Base-by-base conservation (phyloP, 148 eudicot genomes). In the Bassia scoparia region DNA sequence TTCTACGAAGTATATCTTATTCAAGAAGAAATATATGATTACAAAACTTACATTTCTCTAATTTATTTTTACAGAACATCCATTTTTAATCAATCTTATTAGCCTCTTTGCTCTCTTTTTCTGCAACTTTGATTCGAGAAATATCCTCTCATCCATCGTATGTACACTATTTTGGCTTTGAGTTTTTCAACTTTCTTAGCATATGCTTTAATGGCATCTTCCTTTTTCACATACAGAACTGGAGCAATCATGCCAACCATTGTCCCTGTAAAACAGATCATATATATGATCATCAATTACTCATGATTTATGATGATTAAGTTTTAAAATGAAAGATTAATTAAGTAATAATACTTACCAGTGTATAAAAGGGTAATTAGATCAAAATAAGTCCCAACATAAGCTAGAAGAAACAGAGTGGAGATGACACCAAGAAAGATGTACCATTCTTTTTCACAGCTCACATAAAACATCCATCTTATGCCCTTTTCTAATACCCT, bases 221-320 rank as follows among this genome's bases (percentile, higher is more conserved):
- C 81, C 37, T 77, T 76, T 71, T 79, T 81, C 70, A 34, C 55
- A 33, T 83, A 81, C 0, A 81, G 52, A 20, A 72, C 73, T 7
- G 85, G 81, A 58, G 80, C 76, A 30, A 56, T 27, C 76, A 74
- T 64, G 13, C 61, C 61, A 61, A 64, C 50, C 62, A 74, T 23
- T 17, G 76, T 74, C 59, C 76, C 76, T 74, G 56, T 30, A 52
- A 7, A 17, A 31, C 4, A 5, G 1, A 18, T 17, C 4, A 20
- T 6, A 17, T 52, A n/a, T n/a, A n/a, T n/a, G n/a, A n/a, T n/a
- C n/a, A n/a, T n/a, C n/a, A n/a, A n/a, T n/a, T n/a, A n/a, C n/a
- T n/a, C n/a, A n/a, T n/a, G n/a, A n/a, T n/a, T n/a, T n/a, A n/a
- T n/a, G n/a, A n/a, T n/a, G n/a, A n/a, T n/a, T 18, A 17, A 50